phyloP scores from a whole-genome alignment of 345 rosid species.

The Hibiscus mutabilis region DNA sequence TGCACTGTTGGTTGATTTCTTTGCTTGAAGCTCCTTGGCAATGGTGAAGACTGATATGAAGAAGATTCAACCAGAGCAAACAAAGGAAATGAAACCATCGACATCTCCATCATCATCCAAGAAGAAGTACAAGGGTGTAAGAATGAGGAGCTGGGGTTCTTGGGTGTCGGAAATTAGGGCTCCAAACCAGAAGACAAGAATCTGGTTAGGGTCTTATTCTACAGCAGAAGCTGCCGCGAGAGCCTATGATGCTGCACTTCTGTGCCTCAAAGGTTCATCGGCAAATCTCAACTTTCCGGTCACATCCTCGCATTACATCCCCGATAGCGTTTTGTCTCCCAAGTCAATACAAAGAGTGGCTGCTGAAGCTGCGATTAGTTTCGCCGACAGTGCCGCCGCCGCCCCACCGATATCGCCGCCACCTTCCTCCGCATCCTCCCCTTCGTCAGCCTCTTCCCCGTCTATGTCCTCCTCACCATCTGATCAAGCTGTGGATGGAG shows the following conservation, averaged over 20 bases:
- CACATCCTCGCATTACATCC: conserved; percentile 31
- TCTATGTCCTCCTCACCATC: conserved; percentile 41
- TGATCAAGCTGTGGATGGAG: conserved; percentile 31
- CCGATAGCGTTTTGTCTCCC: conserved; percentile 59
- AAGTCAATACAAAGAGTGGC: conserved; percentile 85
- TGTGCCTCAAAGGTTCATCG: conserved; percentile 83
- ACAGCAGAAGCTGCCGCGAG: conserved; percentile 95
- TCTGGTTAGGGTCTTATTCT: conserved; percentile 96
- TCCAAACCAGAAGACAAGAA: conserved; percentile 89
- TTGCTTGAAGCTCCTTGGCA: neutral
- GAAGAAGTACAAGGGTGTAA: conserved; percentile 80
- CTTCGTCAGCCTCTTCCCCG: conserved; percentile 31
- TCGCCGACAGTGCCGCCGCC: conserved; percentile 13
- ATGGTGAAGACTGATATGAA: conserved; percentile 63
- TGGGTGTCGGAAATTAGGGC: conserved; percentile 98
- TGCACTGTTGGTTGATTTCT: too few species aligned
- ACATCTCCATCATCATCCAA: conserved; percentile 20
- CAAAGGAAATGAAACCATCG: conserved; percentile 26
- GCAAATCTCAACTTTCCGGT: conserved; percentile 79
- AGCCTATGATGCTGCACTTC: conserved; percentile 93
- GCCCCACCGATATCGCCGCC: conserved; percentile 19
- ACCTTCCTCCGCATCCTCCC: conserved; percentile 22
- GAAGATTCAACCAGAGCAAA: conserved; percentile 29
- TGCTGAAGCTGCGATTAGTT: conserved; percentile 58
- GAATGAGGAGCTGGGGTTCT: conserved; percentile 99